A percentile compares a stretch with the other conserved stretches of the same genome.
phyloP scores from a whole-genome alignment of 495 filamentous ascomycete species.

The Aspergillus taichungensis region DNA sequence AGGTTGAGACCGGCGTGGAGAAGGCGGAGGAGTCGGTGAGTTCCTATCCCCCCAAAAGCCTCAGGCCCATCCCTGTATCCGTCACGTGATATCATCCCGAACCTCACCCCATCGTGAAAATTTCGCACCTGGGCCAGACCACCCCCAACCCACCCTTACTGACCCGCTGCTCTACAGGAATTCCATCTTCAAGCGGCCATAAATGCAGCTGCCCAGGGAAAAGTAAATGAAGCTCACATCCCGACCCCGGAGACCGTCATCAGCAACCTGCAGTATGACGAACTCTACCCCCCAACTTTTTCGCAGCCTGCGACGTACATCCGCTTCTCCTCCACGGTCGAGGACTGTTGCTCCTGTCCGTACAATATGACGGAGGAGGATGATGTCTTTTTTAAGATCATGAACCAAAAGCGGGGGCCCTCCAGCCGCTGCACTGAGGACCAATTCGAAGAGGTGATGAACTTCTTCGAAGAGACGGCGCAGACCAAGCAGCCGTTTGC shows the following conservation, averaged over 20 bases:
- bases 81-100: conserved; percentile 46
- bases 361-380: conserved; percentile 94
- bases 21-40: conserved; percentile 93
- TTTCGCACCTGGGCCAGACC: conserved; percentile 15
- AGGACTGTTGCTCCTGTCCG: conserved; percentile 76
- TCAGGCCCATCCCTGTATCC: conserved; percentile 29
- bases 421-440: conserved; percentile 67
- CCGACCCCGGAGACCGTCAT: conserved; percentile 77
- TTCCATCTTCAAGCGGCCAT: conserved; percentile 95
- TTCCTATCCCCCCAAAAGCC: conserved; percentile 33
- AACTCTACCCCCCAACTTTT: conserved; percentile 72
- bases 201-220: conserved; percentile 64
- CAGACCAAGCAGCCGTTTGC: conserved; percentile 77
- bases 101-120: conserved; percentile 19
- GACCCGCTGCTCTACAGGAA: conserved; percentile 54
- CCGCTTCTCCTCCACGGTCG: conserved; percentile 94
- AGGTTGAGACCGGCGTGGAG: conserved; percentile 92
- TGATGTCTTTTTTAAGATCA: conserved; percentile 69
- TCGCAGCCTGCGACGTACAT: conserved; percentile 86
- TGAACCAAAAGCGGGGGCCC: conserved; percentile 66
- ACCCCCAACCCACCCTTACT: conserved; percentile 14
- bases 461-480: conserved; percentile 84
- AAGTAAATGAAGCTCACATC: conserved; percentile 65
- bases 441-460: conserved; percentile 90
- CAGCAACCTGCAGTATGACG: conserved; percentile 73